phyloP scores from a whole-genome alignment of 1,284 basidiomycete species.

The Sphagnurus paluster region DNA sequence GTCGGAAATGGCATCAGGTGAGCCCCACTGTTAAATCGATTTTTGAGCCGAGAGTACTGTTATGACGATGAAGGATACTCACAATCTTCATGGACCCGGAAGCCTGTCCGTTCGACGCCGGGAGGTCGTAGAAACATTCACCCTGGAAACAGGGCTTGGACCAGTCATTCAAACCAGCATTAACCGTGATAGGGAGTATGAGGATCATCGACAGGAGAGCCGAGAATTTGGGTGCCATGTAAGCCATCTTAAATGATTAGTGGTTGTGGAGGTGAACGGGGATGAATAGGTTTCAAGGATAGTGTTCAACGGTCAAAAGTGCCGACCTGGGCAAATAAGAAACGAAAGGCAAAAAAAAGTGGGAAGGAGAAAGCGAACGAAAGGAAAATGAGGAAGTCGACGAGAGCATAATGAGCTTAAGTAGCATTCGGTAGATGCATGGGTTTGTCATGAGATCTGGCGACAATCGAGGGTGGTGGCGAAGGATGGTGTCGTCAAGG shows the following conservation, averaged over 20 bases:
- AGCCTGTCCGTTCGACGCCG: not conserved
- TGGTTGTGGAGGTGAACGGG: not conserved
- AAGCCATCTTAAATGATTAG: not conserved
- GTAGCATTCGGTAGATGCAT: no score
- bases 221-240: not conserved
- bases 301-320: slow-evolving; percentile 2
- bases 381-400: no score
- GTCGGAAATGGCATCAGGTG: slow-evolving; percentile 44
- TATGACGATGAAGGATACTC: not conserved
- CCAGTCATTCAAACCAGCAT: slow-evolving; percentile 3
- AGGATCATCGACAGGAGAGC: slow-evolving; percentile 1
- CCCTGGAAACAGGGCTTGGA: slow-evolving; percentile 8
- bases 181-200: not conserved
- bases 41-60: not conserved
- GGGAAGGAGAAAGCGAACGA: not conserved
- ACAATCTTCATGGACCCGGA: slow-evolving; percentile 8
- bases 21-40: slow-evolving; percentile 36
- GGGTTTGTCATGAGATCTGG: no score
- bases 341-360: not conserved
- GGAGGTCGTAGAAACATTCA: slow-evolving; percentile 9
- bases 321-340: slow-evolving; percentile 11
- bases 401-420: no score
- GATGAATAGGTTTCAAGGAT: slow-evolving; percentile 1
- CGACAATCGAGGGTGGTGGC: no score
- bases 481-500: no score